Percentiles rank a stretch among this genome's conserved stretches.
Conservation (phyloP, 768 basidiomycete species). For the Chiua virens region DNA sequence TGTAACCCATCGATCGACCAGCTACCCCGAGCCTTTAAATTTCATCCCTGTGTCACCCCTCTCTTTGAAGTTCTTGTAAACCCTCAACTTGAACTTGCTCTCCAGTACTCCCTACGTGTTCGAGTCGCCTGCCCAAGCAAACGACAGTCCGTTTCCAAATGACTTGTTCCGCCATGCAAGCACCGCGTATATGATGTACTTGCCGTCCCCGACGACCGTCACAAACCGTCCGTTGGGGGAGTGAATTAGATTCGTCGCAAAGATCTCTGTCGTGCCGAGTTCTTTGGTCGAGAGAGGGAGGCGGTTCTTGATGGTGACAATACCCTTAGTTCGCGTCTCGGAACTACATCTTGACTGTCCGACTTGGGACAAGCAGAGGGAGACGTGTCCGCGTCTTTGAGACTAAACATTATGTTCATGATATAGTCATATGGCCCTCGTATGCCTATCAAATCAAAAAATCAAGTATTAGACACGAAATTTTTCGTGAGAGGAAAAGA, state of each 20-base stretch:
- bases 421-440: conserved; percentile 98
- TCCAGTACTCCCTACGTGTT: too few relatives aligned
- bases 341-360: conserved; percentile 98
- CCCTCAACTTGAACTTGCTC: too few relatives aligned
- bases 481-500: not conserved
- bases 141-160: too few relatives aligned
- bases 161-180: too few relatives aligned
- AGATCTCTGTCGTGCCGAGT: conserved; percentile 93
- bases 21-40: too few relatives aligned
- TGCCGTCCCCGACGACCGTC: conserved; percentile 95
- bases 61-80: too few relatives aligned
- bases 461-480: not conserved
- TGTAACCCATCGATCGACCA: too few relatives aligned
- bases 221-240: conserved; percentile 98
- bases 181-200: conserved; percentile 98
- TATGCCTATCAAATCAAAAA: conserved; percentile 56
- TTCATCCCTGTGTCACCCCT: too few relatives aligned
- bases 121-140: too few relatives aligned
- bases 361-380: conserved; percentile 94
- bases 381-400: conserved; percentile 96
- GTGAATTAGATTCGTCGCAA: conserved; percentile 80
- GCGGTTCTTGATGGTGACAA: too few relatives aligned
- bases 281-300: conserved; percentile 74
- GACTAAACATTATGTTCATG: conserved; percentile 97
- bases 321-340: too few relatives aligned